Percentiles rank a stretch among this genome's conserved stretches.
Conservation (phyloP, 2,329 filamentous ascomycete species). For the Fusarium incarnatum region DNA sequence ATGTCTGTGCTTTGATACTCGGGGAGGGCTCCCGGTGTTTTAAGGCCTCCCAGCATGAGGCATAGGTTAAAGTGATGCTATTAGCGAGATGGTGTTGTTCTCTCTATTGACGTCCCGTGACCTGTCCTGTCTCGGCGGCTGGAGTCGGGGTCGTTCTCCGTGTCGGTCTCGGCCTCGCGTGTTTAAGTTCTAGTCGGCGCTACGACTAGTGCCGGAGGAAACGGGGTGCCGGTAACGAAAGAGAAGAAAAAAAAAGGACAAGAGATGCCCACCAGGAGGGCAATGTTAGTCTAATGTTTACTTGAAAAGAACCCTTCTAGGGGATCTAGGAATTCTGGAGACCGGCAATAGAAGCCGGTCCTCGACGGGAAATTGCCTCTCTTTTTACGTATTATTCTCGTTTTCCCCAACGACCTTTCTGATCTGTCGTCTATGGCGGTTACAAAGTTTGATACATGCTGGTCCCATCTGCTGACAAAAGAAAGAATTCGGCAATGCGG, state of each 20-base stretch:
- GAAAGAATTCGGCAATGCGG: slow-evolving; percentile 1
- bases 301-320: slow-evolving; percentile 29
- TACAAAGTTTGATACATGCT: not conserved
- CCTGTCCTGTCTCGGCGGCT: slow-evolving; percentile 21
- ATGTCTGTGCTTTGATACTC: slow-evolving; percentile 19
- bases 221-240: slow-evolving; percentile 37
- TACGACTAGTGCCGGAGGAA: slow-evolving; percentile 35
- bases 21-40: slow-evolving; percentile 7
- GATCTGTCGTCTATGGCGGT: slow-evolving; percentile 11
- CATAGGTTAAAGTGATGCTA: not conserved
- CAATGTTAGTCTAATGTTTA: slow-evolving; percentile 17
- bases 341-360: slow-evolving; percentile 36
- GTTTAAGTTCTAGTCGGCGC: slow-evolving; percentile 36
- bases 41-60: not conserved
- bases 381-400: slow-evolving; percentile 13
- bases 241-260: not conserved
- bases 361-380: slow-evolving; percentile 28
- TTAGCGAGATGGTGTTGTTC: not conserved
- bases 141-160: slow-evolving; percentile 28
- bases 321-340: slow-evolving; percentile 26
- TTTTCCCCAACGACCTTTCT: not conserved
- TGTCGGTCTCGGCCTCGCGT: slow-evolving; percentile 39
- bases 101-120: not conserved
- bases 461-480: not conserved
- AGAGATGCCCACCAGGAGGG: slow-evolving; percentile 26